Conservation (phyloP, 2,329 filamentous ascomycete genomes). For the Rhinocladiella similis region DNA sequence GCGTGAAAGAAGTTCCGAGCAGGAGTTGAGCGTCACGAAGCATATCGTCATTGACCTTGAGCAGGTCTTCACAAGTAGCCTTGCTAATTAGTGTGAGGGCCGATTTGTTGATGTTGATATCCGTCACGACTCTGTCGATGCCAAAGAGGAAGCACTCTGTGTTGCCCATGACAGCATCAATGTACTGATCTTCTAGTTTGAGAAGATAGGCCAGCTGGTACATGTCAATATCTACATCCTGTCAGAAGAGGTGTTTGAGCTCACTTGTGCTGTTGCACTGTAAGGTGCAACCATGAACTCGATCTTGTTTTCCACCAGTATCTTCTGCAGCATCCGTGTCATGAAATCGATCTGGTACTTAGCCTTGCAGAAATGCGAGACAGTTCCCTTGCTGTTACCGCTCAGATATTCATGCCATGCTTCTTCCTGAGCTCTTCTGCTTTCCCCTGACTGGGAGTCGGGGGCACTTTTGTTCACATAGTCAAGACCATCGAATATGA, state of each 20-base stretch:
- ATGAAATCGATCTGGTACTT: conserved; percentile 57
- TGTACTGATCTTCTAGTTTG: conserved; percentile 57
- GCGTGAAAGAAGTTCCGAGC: conserved; percentile 76
- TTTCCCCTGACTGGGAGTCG: conserved; percentile 56
- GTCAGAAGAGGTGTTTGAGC: conserved; percentile 26
- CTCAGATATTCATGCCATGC: conserved; percentile 88
- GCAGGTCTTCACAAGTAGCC: conserved; percentile 66
- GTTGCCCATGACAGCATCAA: conserved; percentile 77
- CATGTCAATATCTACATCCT: not conserved
- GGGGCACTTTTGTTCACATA: conserved; percentile 72
- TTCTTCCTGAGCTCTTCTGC: conserved; percentile 67
- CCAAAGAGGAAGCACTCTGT: conserved; percentile 85
- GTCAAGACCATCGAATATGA: conserved; percentile 88
- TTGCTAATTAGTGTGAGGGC: conserved; percentile 65
- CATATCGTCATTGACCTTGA: conserved; percentile 22
- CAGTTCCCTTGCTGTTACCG: conserved; percentile 69
- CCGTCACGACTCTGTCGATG: conserved; percentile 70
- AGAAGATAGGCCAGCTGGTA: conserved; percentile 68
- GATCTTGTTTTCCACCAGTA: conserved; percentile 67
- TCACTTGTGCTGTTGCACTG: conserved; percentile 81
- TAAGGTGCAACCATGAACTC: conserved; percentile 83
- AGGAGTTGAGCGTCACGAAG: conserved; percentile 75
- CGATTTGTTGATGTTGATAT: conserved; percentile 56
- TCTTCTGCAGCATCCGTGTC: conserved; percentile 72
- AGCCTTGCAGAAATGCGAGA: conserved; percentile 81